Conservation (phyloP, 257 asterid genomes). For the Salvia miltiorrhiza region DNA sequence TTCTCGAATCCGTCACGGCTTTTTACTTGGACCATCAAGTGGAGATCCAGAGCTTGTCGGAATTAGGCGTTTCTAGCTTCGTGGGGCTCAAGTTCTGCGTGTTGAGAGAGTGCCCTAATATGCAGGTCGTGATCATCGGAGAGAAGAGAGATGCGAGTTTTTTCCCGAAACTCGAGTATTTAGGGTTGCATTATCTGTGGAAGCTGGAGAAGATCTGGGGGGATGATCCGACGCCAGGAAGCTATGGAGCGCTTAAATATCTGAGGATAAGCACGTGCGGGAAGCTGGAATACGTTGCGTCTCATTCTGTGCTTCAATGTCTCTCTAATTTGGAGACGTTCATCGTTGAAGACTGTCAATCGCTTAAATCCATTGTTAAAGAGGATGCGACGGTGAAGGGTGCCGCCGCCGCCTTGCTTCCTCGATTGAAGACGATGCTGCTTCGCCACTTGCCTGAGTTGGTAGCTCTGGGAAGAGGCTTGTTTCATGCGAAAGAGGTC, state of each 20-base stretch:
- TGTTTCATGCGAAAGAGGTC: neutral
- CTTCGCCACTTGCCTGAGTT: constrained; percentile 20
- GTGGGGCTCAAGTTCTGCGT: constrained; percentile 11
- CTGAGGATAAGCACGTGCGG: constrained; percentile 6
- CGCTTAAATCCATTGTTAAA: constrained; percentile 5
- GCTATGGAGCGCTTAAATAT: constrained; percentile 10
- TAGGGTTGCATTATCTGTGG: constrained; percentile 26
- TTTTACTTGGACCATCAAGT: constrained; percentile 15
- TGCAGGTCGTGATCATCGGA: neutral
- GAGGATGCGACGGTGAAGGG: neutral
- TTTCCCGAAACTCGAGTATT: constrained; percentile 19
- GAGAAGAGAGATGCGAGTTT: neutral
- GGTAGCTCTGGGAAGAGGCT: constrained; percentile 7
- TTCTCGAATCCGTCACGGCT: neutral
- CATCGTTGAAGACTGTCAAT: constrained; percentile 18
- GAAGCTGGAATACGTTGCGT: neutral
- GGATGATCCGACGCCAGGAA: neutral
- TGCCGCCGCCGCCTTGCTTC: neutral
- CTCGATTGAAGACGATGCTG: neutral
- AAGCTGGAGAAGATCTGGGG: constrained; percentile 8
- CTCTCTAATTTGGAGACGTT: constrained; percentile 21
- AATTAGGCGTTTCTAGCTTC: constrained; percentile 16
- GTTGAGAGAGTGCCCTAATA: constrained; percentile 29
- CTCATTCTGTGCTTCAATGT: neutral
- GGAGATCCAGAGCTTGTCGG: constrained; percentile 7